Conservation (phyloP, 2,329 filamentous ascomycete genomes). For the Lecanicillium sp. region DNA sequence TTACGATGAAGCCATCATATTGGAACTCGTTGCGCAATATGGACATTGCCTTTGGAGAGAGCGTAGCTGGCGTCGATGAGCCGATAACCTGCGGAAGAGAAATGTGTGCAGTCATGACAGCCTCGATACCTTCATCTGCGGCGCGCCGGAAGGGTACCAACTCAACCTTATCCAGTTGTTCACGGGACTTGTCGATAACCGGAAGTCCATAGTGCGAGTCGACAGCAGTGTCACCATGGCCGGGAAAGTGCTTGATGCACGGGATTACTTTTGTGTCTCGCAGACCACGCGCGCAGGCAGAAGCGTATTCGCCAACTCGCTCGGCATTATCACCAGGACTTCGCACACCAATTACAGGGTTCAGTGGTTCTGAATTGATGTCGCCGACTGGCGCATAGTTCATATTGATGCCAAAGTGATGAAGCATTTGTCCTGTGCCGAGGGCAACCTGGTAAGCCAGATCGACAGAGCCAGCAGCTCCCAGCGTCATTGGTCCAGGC, state of each 20-base stretch:
- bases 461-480: slow-evolving; percentile 13
- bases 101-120: slow-evolving; percentile 21
- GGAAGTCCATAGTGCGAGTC: slow-evolving; percentile 19
- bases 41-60: slow-evolving; percentile 15
- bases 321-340: slow-evolving; percentile 17
- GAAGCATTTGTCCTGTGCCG: slow-evolving; percentile 14
- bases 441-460: slow-evolving; percentile 11
- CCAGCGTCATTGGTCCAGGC: slow-evolving; percentile 18
- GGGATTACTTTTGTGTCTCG: slow-evolving; percentile 13
- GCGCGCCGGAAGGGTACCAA: slow-evolving; percentile 15
- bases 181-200: slow-evolving; percentile 15
- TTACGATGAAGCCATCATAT: slow-evolving; percentile 16
- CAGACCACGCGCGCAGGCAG: slow-evolving; percentile 14
- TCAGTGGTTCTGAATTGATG: slow-evolving; percentile 18
- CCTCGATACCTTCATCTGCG: slow-evolving; percentile 15
- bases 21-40: slow-evolving; percentile 15
- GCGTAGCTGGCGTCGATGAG: slow-evolving; percentile 14
- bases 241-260: slow-evolving; percentile 19
- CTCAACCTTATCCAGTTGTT: slow-evolving; percentile 14
- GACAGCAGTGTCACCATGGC: slow-evolving; percentile 18
- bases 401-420: slow-evolving; percentile 20
- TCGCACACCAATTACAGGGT: slow-evolving; percentile 18
- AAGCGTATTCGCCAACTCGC: slow-evolving; percentile 12
- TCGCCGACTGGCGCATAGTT: slow-evolving; percentile 19
- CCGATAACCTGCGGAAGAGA: slow-evolving; percentile 14